Evolutionary conservation across 441 rosid species (phyloP), one percentile per base, ranked within the genome.

Genomic region (Aleurites moluccanus): DNA sequence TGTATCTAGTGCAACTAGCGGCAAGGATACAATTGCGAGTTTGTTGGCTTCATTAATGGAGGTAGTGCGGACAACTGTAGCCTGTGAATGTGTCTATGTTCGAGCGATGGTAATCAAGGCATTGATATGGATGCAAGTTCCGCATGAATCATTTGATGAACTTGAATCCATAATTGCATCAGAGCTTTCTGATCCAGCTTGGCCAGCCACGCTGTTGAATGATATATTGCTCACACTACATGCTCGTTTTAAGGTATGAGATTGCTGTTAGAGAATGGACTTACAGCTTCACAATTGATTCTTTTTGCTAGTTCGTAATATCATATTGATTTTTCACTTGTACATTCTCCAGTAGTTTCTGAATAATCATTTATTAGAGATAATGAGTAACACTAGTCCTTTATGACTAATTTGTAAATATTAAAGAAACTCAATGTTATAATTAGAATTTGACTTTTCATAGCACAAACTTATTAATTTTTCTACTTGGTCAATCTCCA

Each of bases 121-220:
- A 80, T 85, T 96, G 91, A 94, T 96, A 83, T 96, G 99, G 99
- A 96, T 96, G 98, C 99, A 96, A 89, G 90, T 93, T 82, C 97
- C 98, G 14, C 85, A 88, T 82, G 99, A 94, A 81, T 88, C 99
- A 10, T 88, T 94, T 82, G 98, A 96, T 80, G 99, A 96, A 82
- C 79, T 96, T 75, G 95, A 88, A 83, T 96, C 97, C 61, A 94
- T 96, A 78, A 94, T 96, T 80, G 99, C 98, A 64, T 94, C 98
- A 4, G 99, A 97, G 88, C 99, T 97, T 78, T 91, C 99, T 78
- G 99, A 97, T 88, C 99, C 99, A 67, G 84, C 91, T 57, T 96
- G 99, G 99, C 90, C 99, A 35, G 94, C 98, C 70, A 77, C 98
- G 15, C 85, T 96, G 38, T 85, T 96, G 87, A 96, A 96, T 85